Evolutionary conservation across 208 protist species (phyloP), one percentile per base, ranked within the genome.

Genomic region (Wallacemonas sp.): DNA sequence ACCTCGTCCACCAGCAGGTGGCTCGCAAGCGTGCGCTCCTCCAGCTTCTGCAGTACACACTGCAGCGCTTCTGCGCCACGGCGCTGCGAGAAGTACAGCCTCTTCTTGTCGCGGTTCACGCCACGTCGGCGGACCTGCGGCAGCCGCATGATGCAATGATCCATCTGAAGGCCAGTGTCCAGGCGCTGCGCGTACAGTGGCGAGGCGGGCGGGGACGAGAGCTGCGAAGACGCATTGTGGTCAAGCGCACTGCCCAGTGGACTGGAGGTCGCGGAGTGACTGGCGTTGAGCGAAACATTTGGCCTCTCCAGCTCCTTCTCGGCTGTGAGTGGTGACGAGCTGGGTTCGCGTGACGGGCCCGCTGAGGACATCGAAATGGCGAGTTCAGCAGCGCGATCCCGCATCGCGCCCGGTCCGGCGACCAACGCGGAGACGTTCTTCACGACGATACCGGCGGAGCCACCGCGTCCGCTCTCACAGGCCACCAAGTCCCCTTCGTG

Each of bases 101-200:
- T 61, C 60, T 94, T 94, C 64, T 88, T 91, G 46, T 89, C 84
- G 14, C 85, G 85, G 62, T 94, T 94, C 41, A 87, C 80, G 54
- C 84, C 84, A 33, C 85, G 74, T 6, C 88, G 81, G 38, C 85
- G 49, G 12, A 94, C 61, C 17, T 74, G 72, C 6, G 88, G 88
- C 47, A 94, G 76, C 11, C 88, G 88, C 8, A 76, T 46, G 12
- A 90, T 32, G 43, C 29, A 47, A 33, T 72, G 60, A 32, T 83
- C 76, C 0, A 16, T n/a, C 3, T 56, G 24, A 2, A 79, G 41
- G 43, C 80, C 72, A 21, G 62, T 60, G 8, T n/a, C 24, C 16
- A 47, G 29, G 23, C 61, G 57, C 29, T 64, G 46, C 19, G 27
- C 17, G 58, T 73, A 77, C 23, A 80, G 24, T 3, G 69, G 41